Conservation (phyloP, 2,329 filamentous ascomycete genomes). For the Hymenotorrendiella dingleyae region DNA sequence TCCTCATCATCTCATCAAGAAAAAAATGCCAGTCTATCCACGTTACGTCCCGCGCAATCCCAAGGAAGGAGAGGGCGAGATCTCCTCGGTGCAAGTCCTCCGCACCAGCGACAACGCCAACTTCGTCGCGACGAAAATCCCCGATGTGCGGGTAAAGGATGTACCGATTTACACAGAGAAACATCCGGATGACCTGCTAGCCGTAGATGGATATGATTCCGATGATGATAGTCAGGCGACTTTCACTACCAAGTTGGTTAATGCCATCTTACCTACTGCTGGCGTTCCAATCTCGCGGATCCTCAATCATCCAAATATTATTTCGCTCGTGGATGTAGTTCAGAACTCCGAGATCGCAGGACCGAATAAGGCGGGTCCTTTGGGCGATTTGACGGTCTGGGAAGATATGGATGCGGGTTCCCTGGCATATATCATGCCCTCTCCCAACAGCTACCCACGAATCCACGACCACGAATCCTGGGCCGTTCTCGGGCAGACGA, state of each 20-base stretch:
- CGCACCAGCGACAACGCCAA: slow-evolving; percentile 19
- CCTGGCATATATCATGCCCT: slow-evolving; percentile 37
- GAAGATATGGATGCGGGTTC: slow-evolving; percentile 48
- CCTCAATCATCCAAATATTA: slow-evolving; percentile 28
- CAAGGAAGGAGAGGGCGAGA: slow-evolving; percentile 8
- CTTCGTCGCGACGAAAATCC: slow-evolving; percentile 21
- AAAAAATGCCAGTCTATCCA: slow-evolving; percentile 10
- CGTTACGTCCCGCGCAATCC: slow-evolving; percentile 19
- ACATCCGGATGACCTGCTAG: not conserved
- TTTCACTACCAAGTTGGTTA: slow-evolving; percentile 15
- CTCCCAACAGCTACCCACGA: slow-evolving; percentile 10
- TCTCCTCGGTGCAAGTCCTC: slow-evolving; percentile 20
- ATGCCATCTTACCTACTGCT: slow-evolving; percentile 20
- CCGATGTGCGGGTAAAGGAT: slow-evolving; percentile 6
- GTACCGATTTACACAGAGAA: not conserved
- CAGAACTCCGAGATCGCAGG: slow-evolving; percentile 11
- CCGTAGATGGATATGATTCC: not conserved
- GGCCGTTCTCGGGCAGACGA: slow-evolving; percentile 18
- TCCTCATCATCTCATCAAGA: not conserved
- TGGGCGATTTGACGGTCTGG: slow-evolving; percentile 38
- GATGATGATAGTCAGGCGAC: slow-evolving; percentile 6
- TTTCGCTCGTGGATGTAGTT: slow-evolving; percentile 27
- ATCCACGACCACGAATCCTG: slow-evolving; percentile 18
- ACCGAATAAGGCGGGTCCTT: slow-evolving; percentile 5
- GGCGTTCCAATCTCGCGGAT: slow-evolving; percentile 20